Evolutionary conservation across 148 eudicot genomes (phyloP).

Genomic region (Rhododendron vialii): DNA sequence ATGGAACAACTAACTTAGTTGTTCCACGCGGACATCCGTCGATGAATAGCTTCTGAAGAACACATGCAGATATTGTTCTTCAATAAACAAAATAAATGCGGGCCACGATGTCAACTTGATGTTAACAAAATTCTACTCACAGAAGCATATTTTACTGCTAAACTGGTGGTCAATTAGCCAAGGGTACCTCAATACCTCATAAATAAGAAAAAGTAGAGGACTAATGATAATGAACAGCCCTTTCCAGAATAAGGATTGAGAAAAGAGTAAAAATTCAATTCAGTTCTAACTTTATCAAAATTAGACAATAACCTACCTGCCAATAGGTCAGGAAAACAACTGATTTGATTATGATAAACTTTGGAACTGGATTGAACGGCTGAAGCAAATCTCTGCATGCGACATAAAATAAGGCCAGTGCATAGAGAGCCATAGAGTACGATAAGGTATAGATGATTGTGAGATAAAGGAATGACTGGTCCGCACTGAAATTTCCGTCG

Average conservation of each 20-base stretch:
- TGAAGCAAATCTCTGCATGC: slow-evolving; percentile 95
- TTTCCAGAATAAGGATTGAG: background rate
- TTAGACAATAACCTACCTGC: slow-evolving; percentile 59
- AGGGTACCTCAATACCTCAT: background rate
- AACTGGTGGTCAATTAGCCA: background rate
- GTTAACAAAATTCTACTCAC: background rate
- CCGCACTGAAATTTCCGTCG: slow-evolving; percentile 88
- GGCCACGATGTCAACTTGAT: background rate
- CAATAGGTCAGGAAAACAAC: slow-evolving; percentile 97
- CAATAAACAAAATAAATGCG: background rate
- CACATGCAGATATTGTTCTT: background rate
- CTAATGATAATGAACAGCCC: background rate
- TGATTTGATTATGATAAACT: slow-evolving; percentile 86
- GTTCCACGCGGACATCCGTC: background rate
- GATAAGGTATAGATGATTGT: slow-evolving; percentile 89
- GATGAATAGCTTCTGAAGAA: background rate
- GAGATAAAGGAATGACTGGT: slow-evolving; percentile 83
- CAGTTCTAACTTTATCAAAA: slow-evolving; percentile 2
- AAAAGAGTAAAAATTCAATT: background rate
- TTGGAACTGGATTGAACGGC: slow-evolving; percentile 97
- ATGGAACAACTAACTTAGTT: background rate
- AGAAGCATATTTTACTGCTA: background rate
- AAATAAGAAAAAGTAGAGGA: background rate
- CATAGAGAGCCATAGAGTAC: slow-evolving; percentile 85
- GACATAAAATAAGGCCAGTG: slow-evolving; percentile 85